phyloP scores from a whole-genome alignment of 1,139 yeast species.

The Taphrina wiesneri region DNA sequence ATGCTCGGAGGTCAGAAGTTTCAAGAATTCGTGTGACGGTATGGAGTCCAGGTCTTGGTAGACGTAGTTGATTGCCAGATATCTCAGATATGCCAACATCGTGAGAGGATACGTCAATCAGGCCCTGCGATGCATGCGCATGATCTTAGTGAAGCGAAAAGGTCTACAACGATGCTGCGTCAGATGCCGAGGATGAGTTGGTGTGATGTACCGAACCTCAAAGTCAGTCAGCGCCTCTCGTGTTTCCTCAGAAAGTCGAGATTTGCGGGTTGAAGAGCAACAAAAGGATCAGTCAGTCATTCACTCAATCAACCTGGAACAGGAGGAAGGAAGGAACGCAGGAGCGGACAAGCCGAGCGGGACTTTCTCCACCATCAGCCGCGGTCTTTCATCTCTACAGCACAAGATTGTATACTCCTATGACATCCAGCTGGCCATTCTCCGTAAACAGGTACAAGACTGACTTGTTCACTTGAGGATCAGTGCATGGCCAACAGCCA shows the following conservation, averaged over 20 bases:
- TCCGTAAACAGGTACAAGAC: neutral
- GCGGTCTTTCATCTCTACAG: too few relatives aligned
- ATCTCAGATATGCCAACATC: slow-evolving; percentile 10
- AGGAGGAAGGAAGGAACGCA: too few relatives aligned
- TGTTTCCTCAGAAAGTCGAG: neutral
- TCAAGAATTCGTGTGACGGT: slow-evolving; percentile 17
- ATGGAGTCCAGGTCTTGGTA: slow-evolving; percentile 6
- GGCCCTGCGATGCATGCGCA: neutral
- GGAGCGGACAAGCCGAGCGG: too few relatives aligned
- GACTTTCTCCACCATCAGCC: too few relatives aligned
- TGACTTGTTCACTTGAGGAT: neutral
- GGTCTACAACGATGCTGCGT: neutral
- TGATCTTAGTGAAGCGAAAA: neutral
- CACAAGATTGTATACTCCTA: too few relatives aligned
- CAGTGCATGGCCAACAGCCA: too few relatives aligned
- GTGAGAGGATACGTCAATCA: neutral
- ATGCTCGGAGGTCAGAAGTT: slow-evolving; percentile 24
- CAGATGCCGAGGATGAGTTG: neutral
- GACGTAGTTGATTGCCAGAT: slow-evolving; percentile 3
- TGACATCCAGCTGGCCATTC: too few relatives aligned
- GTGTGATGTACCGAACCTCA: neutral
- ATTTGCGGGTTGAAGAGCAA: slow-evolving; percentile 13
- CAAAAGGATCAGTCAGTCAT: too few relatives aligned
- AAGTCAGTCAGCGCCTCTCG: neutral
- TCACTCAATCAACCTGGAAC: too few relatives aligned